Conservation (phyloP, 2,329 filamentous ascomycete genomes). For the Trichoderma sp. region DNA sequence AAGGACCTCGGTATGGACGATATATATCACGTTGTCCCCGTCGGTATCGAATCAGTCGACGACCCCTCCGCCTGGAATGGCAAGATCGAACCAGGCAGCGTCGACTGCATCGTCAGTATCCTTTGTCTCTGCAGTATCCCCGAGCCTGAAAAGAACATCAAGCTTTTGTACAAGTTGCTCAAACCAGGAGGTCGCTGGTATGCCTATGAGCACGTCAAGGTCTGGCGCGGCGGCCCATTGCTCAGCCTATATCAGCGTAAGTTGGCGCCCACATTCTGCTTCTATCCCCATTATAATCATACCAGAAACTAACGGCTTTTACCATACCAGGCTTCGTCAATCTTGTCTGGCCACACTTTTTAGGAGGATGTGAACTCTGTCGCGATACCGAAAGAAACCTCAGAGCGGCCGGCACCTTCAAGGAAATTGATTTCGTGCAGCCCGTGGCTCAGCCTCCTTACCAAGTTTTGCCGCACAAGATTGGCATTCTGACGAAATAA, state of each 20-base stretch:
- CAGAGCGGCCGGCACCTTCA: conserved; percentile 56
- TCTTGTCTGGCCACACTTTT: conserved; percentile 55
- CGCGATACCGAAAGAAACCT: conserved; percentile 53
- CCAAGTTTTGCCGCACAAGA: conserved; percentile 52
- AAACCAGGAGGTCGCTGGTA: conserved; percentile 67
- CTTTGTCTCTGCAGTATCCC: conserved; percentile 68
- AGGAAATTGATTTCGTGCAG: conserved; percentile 51
- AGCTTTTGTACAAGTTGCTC: conserved; percentile 59
- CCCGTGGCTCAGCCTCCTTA: conserved; percentile 49
- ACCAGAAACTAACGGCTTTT: conserved; percentile 10
- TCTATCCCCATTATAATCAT: background rate
- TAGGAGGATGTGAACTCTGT: conserved; percentile 58
- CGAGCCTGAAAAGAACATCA: conserved; percentile 59
- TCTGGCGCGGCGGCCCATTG: conserved; percentile 44
- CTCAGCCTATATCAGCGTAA: conserved; percentile 57
- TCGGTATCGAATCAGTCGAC: conserved; percentile 63
- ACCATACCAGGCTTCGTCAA: conserved; percentile 51
- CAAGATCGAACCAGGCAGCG: conserved; percentile 53
- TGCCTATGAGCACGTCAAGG: conserved; percentile 63
- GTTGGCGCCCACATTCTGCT: conserved; percentile 34
- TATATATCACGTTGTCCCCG: conserved; percentile 64
- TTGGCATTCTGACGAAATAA: conserved; percentile 58
- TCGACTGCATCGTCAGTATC: conserved; percentile 64
- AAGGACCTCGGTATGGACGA: conserved; percentile 56
- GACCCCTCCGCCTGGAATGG: conserved; percentile 48